phyloP scores from a whole-genome alignment of 805 yeast genomes.

The Wilhelminamyces savonicus region DNA sequence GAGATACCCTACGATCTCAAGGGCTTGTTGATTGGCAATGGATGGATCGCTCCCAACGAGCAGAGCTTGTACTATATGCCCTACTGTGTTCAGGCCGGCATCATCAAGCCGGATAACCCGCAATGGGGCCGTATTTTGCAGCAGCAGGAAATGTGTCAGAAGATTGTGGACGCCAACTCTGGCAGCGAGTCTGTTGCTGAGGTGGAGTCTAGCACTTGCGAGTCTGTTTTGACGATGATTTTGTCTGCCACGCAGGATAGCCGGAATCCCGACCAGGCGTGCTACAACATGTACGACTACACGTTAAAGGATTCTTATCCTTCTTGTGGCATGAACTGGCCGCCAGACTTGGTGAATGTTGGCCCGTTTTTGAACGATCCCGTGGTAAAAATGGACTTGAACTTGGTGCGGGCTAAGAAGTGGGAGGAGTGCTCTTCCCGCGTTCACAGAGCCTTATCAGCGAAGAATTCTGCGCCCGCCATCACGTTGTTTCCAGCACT shows the following conservation, averaged over 20 bases:
- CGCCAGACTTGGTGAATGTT: slow-evolving; percentile 49
- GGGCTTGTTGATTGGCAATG: slow-evolving; percentile 82
- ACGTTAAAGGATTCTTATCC: slow-evolving; percentile 70
- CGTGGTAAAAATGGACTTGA: slow-evolving; percentile 45
- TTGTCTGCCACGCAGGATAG: slow-evolving; percentile 24
- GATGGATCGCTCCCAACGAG: slow-evolving; percentile 85
- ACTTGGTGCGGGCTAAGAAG: slow-evolving; percentile 32
- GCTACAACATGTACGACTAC: slow-evolving; percentile 81
- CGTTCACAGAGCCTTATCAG: slow-evolving; percentile 50
- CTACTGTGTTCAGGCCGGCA: slow-evolving; percentile 52
- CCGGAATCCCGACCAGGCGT: slow-evolving; percentile 35
- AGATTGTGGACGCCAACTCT: slow-evolving; percentile 31
- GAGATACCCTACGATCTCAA: slow-evolving; percentile 37
- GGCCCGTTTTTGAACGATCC: slow-evolving; percentile 43
- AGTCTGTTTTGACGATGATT: slow-evolving; percentile 36
- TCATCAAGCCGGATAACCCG: slow-evolving; percentile 40
- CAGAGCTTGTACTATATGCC: slow-evolving; percentile 82
- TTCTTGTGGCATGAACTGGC: slow-evolving; percentile 92
- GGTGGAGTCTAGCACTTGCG: slow-evolving; percentile 37
- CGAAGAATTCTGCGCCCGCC: slow-evolving; percentile 52
- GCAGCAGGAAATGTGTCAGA: slow-evolving; percentile 58
- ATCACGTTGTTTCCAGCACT: slow-evolving; percentile 62
- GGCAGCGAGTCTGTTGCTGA: slow-evolving; percentile 6
- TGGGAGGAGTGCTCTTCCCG: slow-evolving; percentile 78
- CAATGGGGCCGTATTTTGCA: slow-evolving; percentile 35